Evolutionary conservation across 2,329 filamentous ascomycete genomes (phyloP).

Genomic region (Nemania sp.): DNA sequence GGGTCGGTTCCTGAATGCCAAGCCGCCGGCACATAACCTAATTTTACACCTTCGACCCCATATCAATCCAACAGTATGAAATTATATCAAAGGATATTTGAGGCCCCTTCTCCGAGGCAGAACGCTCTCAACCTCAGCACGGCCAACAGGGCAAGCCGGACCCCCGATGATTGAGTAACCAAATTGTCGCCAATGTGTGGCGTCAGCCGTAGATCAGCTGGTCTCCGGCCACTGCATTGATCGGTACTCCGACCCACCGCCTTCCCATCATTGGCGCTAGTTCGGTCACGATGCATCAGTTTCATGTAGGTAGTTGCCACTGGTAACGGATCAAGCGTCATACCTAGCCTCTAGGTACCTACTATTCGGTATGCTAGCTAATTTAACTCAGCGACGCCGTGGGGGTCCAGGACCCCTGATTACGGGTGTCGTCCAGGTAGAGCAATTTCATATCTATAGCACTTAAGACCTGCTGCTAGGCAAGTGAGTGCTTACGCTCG

Average conservation of each 20-base stretch:
- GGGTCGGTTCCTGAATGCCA: neutral
- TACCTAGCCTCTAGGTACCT: neutral
- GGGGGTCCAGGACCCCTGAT: neutral
- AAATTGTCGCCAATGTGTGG: too few species aligned
- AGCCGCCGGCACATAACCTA: neutral
- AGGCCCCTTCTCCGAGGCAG: too few species aligned
- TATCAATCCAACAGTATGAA: neutral
- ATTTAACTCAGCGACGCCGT: too few species aligned
- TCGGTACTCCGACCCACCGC: conserved; percentile 11
- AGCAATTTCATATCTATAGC: too few species aligned
- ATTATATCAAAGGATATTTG: too few species aligned
- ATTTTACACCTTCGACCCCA: neutral
- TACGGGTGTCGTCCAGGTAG: too few species aligned
- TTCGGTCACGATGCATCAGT: conserved; percentile 21
- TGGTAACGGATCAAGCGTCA: neutral
- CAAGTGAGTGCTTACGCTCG: neutral
- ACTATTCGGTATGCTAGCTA: neutral
- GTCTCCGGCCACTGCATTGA: neutral
- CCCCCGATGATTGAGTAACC: too few species aligned
- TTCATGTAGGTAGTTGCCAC: neutral
- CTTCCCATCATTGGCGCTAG: conserved; percentile 9
- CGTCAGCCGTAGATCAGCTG: too few species aligned
- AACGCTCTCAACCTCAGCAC: too few species aligned
- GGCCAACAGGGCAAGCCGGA: too few species aligned
- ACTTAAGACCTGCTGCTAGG: too few species aligned